Evolutionary conservation across 352 stramenopile genomes (phyloP), one percentile per base, ranked within the genome.

Genomic region (Phytophthora idaei): DNA sequence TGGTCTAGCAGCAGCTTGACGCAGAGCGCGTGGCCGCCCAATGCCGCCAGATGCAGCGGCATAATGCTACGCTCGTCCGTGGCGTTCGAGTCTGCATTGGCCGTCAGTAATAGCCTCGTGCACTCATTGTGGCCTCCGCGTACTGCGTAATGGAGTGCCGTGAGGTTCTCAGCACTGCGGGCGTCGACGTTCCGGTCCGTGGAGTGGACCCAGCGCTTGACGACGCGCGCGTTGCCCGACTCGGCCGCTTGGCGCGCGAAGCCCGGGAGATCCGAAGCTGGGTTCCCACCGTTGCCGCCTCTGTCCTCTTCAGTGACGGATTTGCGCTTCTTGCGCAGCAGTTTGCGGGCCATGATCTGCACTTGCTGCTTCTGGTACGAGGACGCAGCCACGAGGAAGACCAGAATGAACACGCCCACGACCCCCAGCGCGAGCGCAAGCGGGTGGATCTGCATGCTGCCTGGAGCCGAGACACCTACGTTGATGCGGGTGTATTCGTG

Each of bases 161-260:
- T 90, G 58, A 92, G 73, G 69, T 94, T 94, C 69, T 94, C 86
- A 2, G 48, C 31, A 66, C 86, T 94, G 28, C 83, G 78, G 14
- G 75, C 78, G 61, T 94, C 81, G 12, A 94, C 57, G 59, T 93
- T 83, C 32, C 71, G 61, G 62, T 81, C 74, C 1, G 83, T 87
- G 12, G 86, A 92, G 59, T 89, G 77, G 21, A 92, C 80, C 86
- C 86, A 94, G 57, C 86, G 86, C 78, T 93, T 92, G 55, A 94
- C 51, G 11, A 94, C 84, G 47, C 86, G 86, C 29, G 79, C 80
- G 41, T 93, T 94, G 65, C 86, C 86, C 10, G 83, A 67, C 60
- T 92, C 84, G 11, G 84, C 86, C 6, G 86, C 86, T n/a, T 82
- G 69, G 29, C 80, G 73, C 6, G 80, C 83, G 41, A 94, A 94